These are phyloP conservation scores for Mimosa bimucronata DNA, from an alignment of 306 rosid genomes.

Conservation along the genomic window DNA sequence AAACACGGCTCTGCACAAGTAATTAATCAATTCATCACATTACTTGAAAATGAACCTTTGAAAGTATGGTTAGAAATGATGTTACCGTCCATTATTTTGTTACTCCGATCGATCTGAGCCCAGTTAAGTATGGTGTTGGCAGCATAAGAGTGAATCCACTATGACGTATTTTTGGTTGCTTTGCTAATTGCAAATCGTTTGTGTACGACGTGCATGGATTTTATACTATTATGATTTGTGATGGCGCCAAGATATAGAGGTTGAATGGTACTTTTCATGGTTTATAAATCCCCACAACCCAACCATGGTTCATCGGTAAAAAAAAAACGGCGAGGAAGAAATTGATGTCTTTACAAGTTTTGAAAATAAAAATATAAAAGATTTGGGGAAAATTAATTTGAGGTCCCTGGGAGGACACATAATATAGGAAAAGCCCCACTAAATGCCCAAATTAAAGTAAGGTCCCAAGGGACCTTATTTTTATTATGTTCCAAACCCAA, in stretches of 20 bases:
- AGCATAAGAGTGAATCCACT: neutral
- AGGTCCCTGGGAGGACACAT: too few species aligned
- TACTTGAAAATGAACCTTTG: neutral
- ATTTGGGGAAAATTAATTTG: too few species aligned
- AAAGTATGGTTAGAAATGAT: neutral
- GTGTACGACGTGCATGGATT: neutral
- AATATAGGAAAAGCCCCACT: too few species aligned
- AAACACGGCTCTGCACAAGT: neutral
- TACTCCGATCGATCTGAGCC: constrained; percentile 6
- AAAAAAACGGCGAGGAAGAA: too few species aligned
- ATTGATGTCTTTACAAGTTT: too few species aligned
- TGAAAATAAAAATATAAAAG: too few species aligned
- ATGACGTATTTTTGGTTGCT: neutral
- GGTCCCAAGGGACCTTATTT: too few species aligned
- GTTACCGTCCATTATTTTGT: constrained; percentile 50
- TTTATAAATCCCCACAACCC: neutral
- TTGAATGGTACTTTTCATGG: neutral
- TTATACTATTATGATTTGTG: neutral
- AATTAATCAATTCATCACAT: neutral
- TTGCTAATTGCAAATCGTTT: neutral
- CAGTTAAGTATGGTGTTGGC: neutral
- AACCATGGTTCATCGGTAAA: too few species aligned
- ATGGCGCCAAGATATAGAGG: neutral
- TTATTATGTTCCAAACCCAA: too few species aligned
- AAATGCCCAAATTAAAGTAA: too few species aligned